Evolutionary conservation across 768 basidiomycete species (phyloP).

Genomic region (Rhodotorula graminis): DNA sequence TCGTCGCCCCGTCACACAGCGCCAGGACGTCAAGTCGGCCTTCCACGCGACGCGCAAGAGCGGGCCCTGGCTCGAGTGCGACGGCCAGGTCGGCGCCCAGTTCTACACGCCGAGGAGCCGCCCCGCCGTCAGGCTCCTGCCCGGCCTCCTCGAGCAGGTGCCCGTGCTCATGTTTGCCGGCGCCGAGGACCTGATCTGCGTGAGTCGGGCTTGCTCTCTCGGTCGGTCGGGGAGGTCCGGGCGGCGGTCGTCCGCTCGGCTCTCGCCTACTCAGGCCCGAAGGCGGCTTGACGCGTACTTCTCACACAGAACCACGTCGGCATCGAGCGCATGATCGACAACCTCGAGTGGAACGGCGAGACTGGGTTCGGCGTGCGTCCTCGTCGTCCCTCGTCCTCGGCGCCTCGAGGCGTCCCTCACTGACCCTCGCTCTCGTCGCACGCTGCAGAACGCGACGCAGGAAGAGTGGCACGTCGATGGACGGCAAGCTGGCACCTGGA

Average conservation of each 20-base stretch:
- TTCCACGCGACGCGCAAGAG: constrained; percentile 74
- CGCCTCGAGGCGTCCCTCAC: too few relatives aligned
- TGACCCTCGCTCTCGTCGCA: neutral
- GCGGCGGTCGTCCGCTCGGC: too few relatives aligned
- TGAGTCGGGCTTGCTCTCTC: neutral
- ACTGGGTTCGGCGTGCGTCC: constrained; percentile 72
- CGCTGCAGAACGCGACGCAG: constrained; percentile 22
- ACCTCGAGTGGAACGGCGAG: constrained; percentile 77
- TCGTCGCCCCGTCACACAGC: constrained; percentile 51
- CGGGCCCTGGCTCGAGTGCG: constrained; percentile 62
- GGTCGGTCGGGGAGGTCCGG: too few relatives aligned
- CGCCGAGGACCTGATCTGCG: constrained; percentile 90
- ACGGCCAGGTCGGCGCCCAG: constrained; percentile 59
- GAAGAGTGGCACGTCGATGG: constrained; percentile 58
- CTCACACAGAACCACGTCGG: constrained; percentile 72
- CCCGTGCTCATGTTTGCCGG: constrained; percentile 88
- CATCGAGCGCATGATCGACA: constrained; percentile 74
- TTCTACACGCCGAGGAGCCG: constrained; percentile 58
- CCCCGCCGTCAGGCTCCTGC: constrained; percentile 71
- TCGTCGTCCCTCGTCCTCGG: too few relatives aligned
- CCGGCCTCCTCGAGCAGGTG: constrained; percentile 69
- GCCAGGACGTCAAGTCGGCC: constrained; percentile 70
- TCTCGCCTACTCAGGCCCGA: too few relatives aligned
- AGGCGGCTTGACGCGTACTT: too few relatives aligned
- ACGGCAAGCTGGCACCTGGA: constrained; percentile 87